These are phyloP conservation scores for Lactarius sanguifluus DNA, from an alignment of 768 basidiomycete species.

Conservation along the genomic window DNA sequence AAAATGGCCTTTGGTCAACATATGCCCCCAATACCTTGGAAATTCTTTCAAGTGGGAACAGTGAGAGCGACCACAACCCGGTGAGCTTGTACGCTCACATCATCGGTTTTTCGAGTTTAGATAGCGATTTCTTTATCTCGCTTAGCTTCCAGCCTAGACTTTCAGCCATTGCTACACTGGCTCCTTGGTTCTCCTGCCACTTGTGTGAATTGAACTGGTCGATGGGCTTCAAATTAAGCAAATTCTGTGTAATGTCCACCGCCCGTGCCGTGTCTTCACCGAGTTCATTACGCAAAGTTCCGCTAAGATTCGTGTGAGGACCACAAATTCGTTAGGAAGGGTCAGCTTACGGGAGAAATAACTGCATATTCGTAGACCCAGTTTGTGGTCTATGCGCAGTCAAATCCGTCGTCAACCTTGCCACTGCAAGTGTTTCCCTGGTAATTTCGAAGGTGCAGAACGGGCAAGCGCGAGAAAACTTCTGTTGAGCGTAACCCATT, in stretches of 20 bases:
- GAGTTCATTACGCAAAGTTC: constrained; percentile 16
- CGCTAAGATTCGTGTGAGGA: constrained; percentile 2
- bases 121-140: constrained; percentile 12
- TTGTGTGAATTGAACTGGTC: constrained; percentile 21
- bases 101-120: neutral
- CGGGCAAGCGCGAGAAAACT: constrained; percentile 41
- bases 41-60: constrained; percentile 34
- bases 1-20: constrained; percentile 50
- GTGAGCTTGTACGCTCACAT: constrained; percentile 3
- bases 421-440: constrained; percentile 42
- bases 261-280: constrained; percentile 14
- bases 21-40: constrained; percentile 53
- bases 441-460: constrained; percentile 44
- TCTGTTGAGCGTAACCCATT: constrained; percentile 49
- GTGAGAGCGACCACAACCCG: neutral
- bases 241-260: constrained; percentile 5
- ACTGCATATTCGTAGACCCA: constrained; percentile 27
- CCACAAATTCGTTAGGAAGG: neutral
- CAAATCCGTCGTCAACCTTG: constrained; percentile 46
- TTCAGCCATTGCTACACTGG: constrained; percentile 22
- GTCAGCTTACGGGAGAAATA: constrained; percentile 39
- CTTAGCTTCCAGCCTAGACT: constrained; percentile 21
- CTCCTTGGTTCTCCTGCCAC: constrained; percentile 17
- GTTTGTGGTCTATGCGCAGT: constrained; percentile 29
- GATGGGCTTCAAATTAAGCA: constrained; percentile 22